Evolutionary conservation across 192 early-diverging fungal species (phyloP).

Genomic region (Haplosporangium gracile): DNA sequence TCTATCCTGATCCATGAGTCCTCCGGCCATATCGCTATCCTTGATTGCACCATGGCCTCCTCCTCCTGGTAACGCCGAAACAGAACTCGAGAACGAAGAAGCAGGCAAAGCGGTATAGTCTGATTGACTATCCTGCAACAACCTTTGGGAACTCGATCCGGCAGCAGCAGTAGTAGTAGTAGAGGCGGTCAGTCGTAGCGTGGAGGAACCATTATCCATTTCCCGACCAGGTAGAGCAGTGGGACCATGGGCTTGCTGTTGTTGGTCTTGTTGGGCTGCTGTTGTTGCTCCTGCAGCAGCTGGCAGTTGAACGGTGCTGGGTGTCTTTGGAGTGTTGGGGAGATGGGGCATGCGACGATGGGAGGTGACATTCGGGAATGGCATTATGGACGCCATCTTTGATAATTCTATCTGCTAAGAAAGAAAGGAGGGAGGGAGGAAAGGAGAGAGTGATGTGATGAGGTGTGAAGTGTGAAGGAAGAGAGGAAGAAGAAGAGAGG

Average conservation of each 20-base stretch:
- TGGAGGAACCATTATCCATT: neutral
- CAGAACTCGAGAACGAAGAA: neutral
- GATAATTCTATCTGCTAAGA: neutral
- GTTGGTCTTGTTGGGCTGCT: constrained; percentile 7
- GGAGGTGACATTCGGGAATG: constrained; percentile 44
- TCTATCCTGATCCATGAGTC: neutral
- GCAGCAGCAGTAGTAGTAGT: neutral
- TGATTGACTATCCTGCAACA: neutral
- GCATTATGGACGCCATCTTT: constrained; percentile 45
- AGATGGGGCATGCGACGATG: constrained; percentile 48
- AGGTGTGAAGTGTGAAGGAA: neutral
- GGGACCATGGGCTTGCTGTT: neutral
- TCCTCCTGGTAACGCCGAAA: neutral
- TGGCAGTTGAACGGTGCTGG: neutral
- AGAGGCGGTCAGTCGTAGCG: neutral
- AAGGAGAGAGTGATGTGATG: neutral
- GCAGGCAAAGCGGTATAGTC: neutral
- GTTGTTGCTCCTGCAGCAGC: constrained; percentile 16
- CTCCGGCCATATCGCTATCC: neutral
- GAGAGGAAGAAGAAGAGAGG: neutral
- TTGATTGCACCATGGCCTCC: neutral
- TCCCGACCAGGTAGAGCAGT: neutral
- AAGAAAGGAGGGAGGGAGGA: neutral
- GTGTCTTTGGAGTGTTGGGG: constrained; percentile 11
- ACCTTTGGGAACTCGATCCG: neutral